Base-by-base conservation (phyloP, 257 asterid species). In the Cordia subcordata region DNA sequence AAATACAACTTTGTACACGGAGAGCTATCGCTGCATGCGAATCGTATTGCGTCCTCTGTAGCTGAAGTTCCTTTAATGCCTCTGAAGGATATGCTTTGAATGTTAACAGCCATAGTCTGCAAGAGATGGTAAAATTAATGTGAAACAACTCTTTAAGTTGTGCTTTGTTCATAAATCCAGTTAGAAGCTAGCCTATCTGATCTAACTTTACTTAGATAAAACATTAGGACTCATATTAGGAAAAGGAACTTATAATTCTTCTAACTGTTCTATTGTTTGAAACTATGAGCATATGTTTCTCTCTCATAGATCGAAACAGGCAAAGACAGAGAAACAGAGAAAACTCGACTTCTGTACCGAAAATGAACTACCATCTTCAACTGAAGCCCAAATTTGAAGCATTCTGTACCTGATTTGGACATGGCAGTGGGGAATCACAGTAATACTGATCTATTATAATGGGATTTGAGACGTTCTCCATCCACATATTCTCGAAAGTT, bases 391-490 rank as follows among this genome's bases (percentile, higher is more conserved):
- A 44, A 14, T 52, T 40, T 12, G 60, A 59, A 42, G 68, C 47
- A 22, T 42, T 42, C 14, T 14, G 47, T 61, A 84, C 98, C 96
- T 91, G 95, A 76, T 91, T 91, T 10, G 35, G 49, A 64, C 96
- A 88, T 23, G 85, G 69, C 27, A 13, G 8, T 0, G 64, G 70
- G 15, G 95, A 84, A 68, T 85, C 96, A 18, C 96, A 88, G 70
- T 88, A 88, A 64, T 85, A 88, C 47, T 91, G 98, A 76, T 91
- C 79, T 55, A 91, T 82, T 67, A 85, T 79, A 22, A 92, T 82
- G 19, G 98, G 98, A 68, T 92, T 83, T 13, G 96, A 77, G 65
- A 92, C 98, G 57, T 92, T 88, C 12, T 65, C 60, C 98, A 92
- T 86, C 82, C 63, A 49, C 50, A 84, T 62, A 61, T 92, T 81